Evolutionary conservation across 2,329 filamentous ascomycete species (phyloP), one percentile per base, ranked within the genome.

Genomic region (Chaetomium olivaceum): DNA sequence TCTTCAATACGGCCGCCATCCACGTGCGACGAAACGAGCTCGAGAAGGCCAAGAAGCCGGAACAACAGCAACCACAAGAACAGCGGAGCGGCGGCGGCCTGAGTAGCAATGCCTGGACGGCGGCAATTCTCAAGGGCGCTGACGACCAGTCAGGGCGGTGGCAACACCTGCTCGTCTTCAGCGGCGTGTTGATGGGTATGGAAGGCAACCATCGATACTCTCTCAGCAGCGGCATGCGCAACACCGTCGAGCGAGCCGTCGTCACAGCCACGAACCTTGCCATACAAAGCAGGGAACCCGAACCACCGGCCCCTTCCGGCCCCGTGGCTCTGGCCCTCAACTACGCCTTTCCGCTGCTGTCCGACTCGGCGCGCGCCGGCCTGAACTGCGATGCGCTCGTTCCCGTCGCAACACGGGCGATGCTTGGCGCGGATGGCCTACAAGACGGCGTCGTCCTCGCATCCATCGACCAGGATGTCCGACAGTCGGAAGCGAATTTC

Each of bases 151-250:
- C 87, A 19, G 83, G 82, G 29, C 82, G 91, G 73, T 97, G 92
- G 92, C 89, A 92, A 76, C 93, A 97, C 76, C 78, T 93, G 33
- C 81, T 97, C n/a, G 84, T 93, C 5, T 84, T 97, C 9, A 88
- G 89, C 0, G 93, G 92, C 3, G 80, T 96, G 25, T 78, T 97
- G 65, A 84, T 94, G 74, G 92, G 91, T 9, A 89, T 93, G 73
- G 89, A 91, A 70, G 81, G 84, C 19, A 82, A 86, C 67, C 84
- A 88, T 50, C 79, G 87, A 55, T 83, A 85, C 65, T 85, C 86
- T n/a, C 77, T 93, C n/a, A 86, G 89, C 5, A 78, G 81, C 36
- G 77, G 82, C 59, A 82, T 94, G 75, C 83, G 89, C 55, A 84
- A 80, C 39, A 91, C 86, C 51, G 80, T 96, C 0, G 90, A 94